Evolutionary conservation across 306 rosid species (phyloP).

Genomic region (Spatholobus suberectus): DNA sequence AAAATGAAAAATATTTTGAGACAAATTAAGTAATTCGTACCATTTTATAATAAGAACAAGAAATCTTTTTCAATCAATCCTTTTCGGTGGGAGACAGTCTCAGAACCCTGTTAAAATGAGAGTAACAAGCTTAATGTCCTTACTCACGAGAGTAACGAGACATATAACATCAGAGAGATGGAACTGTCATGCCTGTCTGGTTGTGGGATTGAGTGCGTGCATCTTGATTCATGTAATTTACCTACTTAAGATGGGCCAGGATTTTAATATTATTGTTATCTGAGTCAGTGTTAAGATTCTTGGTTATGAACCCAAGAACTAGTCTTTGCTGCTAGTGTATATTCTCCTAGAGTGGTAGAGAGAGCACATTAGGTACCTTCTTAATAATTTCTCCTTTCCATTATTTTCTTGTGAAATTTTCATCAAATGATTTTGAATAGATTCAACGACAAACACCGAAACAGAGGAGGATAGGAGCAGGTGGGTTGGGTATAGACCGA

Average conservation of each 20-base stretch:
- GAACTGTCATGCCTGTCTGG: too few relatives aligned
- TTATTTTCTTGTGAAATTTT: slow-evolving; percentile 2
- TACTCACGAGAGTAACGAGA: neutral
- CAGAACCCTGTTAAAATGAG: neutral
- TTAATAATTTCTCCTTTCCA: neutral
- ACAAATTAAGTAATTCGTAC: neutral
- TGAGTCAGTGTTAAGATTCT: slow-evolving; percentile 28
- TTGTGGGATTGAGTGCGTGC: slow-evolving; percentile 12
- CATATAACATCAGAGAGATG: slow-evolving; percentile 1
- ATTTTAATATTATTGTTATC: slow-evolving; percentile 25
- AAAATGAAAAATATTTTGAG: neutral
- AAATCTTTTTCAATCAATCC: neutral
- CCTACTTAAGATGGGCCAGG: slow-evolving; percentile 22
- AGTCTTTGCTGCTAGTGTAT: neutral
- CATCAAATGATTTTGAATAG: neutral
- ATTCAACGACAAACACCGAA: neutral
- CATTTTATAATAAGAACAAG: neutral
- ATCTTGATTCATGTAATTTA: neutral
- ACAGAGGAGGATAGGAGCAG: slow-evolving; percentile 1
- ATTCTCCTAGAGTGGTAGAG: slow-evolving; percentile 14
- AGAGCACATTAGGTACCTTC: slow-evolving; percentile 16
- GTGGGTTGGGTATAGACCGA: slow-evolving; percentile 29
- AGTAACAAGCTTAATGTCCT: neutral
- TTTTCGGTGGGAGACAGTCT: neutral
- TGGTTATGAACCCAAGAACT: slow-evolving; percentile 15